These are phyloP conservation scores for Erodium texanum DNA, from an alignment of 441 rosid genomes.

Conservation along the genomic window DNA sequence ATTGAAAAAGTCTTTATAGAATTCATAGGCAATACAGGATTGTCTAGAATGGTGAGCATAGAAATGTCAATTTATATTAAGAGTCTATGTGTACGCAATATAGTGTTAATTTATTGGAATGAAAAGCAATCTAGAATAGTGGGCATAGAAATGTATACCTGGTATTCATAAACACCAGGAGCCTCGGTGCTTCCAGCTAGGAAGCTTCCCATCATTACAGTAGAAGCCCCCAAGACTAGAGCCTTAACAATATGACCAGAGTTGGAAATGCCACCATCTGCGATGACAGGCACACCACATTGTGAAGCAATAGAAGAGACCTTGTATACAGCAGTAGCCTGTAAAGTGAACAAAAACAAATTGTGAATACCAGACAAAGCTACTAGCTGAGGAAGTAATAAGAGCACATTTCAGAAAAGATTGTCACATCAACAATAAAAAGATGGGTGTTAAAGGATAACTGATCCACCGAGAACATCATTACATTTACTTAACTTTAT, in stretches of 20 bases:
- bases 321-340: slow-evolving; percentile 94
- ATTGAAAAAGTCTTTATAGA: not conserved
- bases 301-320: slow-evolving; percentile 71
- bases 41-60: too few relatives aligned
- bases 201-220: slow-evolving; percentile 92
- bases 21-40: not conserved
- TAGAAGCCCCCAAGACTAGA: slow-evolving; percentile 68
- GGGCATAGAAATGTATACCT: slow-evolving; percentile 32
- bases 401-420: not conserved
- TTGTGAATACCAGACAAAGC: not conserved
- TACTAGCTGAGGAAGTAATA: not conserved
- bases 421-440: not conserved
- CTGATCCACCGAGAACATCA: not conserved
- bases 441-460: not conserved
- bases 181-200: slow-evolving; percentile 85
- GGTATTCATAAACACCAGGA: slow-evolving; percentile 51
- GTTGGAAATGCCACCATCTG: slow-evolving; percentile 89
- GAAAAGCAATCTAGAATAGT: not conserved
- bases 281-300: slow-evolving; percentile 67
- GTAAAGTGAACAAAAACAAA: slow-evolving; percentile 15
- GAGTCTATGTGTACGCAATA: not conserved
- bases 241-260: slow-evolving; percentile 89
- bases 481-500: not conserved
- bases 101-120: not conserved
- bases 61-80: too few relatives aligned